Percentiles rank a stretch among this genome's conserved stretches.
Conservation (phyloP, 768 basidiomycete genomes). For the Tricholoma matsutake region DNA sequence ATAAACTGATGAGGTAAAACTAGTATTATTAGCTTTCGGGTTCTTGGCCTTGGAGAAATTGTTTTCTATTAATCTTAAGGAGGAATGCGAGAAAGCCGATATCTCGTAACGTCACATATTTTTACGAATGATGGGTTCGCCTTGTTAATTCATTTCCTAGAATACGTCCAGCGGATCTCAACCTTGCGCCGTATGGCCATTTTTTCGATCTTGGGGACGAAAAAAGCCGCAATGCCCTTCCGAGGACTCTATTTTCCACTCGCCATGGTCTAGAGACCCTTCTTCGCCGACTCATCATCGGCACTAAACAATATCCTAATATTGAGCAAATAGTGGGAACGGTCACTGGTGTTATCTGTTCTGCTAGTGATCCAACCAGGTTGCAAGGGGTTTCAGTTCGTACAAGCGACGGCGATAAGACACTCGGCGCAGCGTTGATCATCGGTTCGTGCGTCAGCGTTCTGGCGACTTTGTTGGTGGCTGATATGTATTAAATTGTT, state of each 20-base stretch:
- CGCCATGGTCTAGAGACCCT: constrained; percentile 29
- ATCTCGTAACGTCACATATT: background rate
- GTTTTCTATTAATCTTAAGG: background rate
- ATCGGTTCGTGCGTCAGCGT: background rate
- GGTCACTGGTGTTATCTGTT: constrained; percentile 21
- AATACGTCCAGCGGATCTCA: constrained; percentile 15
- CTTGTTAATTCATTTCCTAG: constrained; percentile 1
- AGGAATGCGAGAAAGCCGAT: background rate
- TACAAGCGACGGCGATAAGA: background rate
- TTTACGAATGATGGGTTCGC: background rate
- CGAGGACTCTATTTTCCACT: constrained; percentile 18
- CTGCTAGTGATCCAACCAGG: constrained; percentile 11
- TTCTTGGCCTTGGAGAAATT: background rate
- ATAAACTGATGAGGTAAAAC: background rate
- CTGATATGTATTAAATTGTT: background rate
- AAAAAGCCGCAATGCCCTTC: constrained; percentile 9
- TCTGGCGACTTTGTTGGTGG: background rate
- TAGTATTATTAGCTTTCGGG: constrained; percentile 2
- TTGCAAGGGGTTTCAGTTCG: constrained; percentile 13
- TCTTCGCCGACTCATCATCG: constrained; percentile 23
- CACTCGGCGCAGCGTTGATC: background rate
- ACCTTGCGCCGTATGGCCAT: constrained; percentile 12
- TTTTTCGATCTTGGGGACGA: constrained; percentile 8
- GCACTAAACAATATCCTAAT: constrained; percentile 15
- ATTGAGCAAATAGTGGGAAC: constrained; percentile 23